Percentiles rank a stretch among this genome's conserved stretches.
Conservation (phyloP, 2,329 filamentous ascomycete genomes). For the Delphinella strobiligena region DNA sequence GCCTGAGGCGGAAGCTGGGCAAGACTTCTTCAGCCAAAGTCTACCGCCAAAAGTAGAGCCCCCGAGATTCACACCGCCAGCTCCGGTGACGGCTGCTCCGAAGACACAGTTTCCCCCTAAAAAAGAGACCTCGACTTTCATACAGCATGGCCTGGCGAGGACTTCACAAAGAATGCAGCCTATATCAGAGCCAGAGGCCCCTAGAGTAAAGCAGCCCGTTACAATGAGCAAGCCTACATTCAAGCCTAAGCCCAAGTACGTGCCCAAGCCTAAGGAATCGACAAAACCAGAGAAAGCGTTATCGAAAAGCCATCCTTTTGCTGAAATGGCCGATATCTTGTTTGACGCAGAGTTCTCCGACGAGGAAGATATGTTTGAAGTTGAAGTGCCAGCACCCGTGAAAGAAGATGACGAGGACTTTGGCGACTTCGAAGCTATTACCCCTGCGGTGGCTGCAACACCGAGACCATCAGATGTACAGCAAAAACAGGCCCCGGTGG, state of each 20-base stretch:
- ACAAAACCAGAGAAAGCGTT: too few relatives aligned
- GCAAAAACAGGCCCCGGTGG: background rate
- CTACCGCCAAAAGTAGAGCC: background rate
- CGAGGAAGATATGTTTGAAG: slow-evolving; percentile 12
- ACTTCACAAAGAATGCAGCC: too few relatives aligned
- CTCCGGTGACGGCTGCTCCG: too few relatives aligned
- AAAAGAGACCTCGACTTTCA: too few relatives aligned
- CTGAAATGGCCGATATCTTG: slow-evolving; percentile 7
- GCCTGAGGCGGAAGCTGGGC: slow-evolving; percentile 3
- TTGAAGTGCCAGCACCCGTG: slow-evolving; percentile 4
- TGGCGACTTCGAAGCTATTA: slow-evolving; percentile 18
- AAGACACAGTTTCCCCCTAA: too few relatives aligned
- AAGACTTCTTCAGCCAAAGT: background rate
- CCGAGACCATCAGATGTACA: background rate
- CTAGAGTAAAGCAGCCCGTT: too few relatives aligned
- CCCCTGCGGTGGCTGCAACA: background rate
- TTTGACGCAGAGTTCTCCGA: slow-evolving; percentile 16
- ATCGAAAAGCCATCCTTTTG: slow-evolving; percentile 3
- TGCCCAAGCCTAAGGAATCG: too few relatives aligned
- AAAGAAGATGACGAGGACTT: slow-evolving; percentile 21
- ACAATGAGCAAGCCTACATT: too few relatives aligned
- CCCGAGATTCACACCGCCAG: background rate
- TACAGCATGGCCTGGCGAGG: too few relatives aligned
- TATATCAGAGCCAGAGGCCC: too few relatives aligned
- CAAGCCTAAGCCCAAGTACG: too few relatives aligned